phyloP scores from a whole-genome alignment of 78 protist genomes.

The Paratrimastix pyriformis region DNA sequence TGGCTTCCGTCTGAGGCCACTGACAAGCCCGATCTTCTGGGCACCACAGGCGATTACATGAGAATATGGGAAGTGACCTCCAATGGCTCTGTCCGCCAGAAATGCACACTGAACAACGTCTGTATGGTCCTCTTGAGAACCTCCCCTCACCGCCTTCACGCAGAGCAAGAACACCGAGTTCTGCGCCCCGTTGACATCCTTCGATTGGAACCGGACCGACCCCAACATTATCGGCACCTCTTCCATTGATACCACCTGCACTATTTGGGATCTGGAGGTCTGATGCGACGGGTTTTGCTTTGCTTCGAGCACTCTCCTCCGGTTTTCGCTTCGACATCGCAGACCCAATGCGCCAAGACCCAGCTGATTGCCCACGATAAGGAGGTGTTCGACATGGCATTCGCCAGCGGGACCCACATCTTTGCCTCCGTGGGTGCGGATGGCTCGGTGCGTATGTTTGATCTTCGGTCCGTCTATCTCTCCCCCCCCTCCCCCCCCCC shows the following conservation, averaged over 20 bases:
- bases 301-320: not conserved
- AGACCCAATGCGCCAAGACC: conserved; percentile 48
- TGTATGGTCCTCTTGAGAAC: conserved; percentile 1
- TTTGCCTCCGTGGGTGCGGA: conserved; percentile 57
- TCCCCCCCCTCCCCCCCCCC: not conserved
- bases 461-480: conserved; percentile 50
- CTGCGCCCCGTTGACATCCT: conserved; percentile 93
- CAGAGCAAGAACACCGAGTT: conserved; percentile 75
- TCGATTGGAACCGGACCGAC: conserved; percentile 90
- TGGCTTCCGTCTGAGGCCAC: conserved; percentile 63
- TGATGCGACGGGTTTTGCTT: not conserved
- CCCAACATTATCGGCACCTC: conserved; percentile 79
- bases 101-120: conserved; percentile 52
- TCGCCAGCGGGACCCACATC: conserved; percentile 40
- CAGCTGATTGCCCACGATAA: conserved; percentile 98
- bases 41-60: conserved; percentile 90
- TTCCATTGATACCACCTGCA: conserved; percentile 73
- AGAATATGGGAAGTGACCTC: conserved; percentile 69
- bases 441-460: conserved; percentile 95
- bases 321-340: not conserved
- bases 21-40: conserved; percentile 65
- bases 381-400: conserved; percentile 92
- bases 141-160: not conserved
- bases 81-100: conserved; percentile 29
- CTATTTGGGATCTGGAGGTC: conserved; percentile 74